These are phyloP conservation scores for Tricholoma sp. DNA, from an alignment of 768 basidiomycete genomes.

Conservation along the genomic window DNA sequence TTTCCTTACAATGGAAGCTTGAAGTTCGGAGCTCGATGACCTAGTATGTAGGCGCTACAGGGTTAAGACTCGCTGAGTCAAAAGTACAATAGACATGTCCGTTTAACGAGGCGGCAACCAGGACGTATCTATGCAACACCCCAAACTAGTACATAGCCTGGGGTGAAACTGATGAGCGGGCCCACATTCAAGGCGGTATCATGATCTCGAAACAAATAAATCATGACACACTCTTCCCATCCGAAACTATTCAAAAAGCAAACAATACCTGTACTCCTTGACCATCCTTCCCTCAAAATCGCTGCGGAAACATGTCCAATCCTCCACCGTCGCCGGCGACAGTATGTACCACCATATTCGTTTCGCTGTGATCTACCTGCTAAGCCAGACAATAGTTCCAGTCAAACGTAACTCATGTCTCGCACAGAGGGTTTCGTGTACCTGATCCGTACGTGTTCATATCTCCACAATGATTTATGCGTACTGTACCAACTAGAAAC, in stretches of 20 bases:
- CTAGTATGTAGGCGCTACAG: no score
- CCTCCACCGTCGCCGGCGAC: slow-evolving; percentile 3
- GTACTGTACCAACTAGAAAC: not conserved
- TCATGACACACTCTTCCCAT: not conserved
- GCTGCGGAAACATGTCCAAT: not conserved
- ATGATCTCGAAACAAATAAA: not conserved
- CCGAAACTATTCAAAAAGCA: not conserved
- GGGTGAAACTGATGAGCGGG: no score
- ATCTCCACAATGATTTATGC: not conserved
- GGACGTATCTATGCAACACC: no score
- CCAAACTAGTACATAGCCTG: no score
- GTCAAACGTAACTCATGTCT: slow-evolving; percentile 24
- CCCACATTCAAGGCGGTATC: no score
- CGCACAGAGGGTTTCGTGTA: slow-evolving; percentile 30
- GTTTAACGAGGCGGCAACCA: no score
- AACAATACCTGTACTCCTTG: not conserved
- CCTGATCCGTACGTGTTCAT: slow-evolving; percentile 34
- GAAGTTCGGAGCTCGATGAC: no score
- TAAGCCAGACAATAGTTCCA: slow-evolving; percentile 5
- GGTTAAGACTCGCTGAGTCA: no score
- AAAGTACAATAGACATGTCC: no score
- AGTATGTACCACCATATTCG: slow-evolving; percentile 1
- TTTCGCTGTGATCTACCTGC: not conserved
- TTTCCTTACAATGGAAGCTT: no score
- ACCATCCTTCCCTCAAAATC: not conserved